Evolutionary conservation across 2,329 filamentous ascomycete species (phyloP), one percentile per base, ranked within the genome.

Genomic region (Microascus cirrosus): DNA sequence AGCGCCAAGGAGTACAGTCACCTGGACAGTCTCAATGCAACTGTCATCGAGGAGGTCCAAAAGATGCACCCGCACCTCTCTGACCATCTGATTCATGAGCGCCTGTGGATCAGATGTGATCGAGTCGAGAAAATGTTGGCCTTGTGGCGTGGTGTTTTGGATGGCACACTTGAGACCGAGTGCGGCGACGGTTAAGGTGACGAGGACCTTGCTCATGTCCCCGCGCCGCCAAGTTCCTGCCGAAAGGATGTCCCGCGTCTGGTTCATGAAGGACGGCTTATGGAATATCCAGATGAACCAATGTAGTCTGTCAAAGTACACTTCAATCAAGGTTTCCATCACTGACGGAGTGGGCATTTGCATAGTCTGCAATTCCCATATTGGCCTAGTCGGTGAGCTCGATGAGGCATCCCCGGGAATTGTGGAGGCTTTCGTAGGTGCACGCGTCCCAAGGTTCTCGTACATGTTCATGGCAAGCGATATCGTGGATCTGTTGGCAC

Each of bases 231-330:
- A 63, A n/a, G 54, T n/a, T 2, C 12, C 22, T n/a, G 54, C 35
- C 10, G 35, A 55, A 5, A 55, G 54, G 32, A 61, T 45, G n/a
- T 59, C 50, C 28, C 61, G 52, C 12, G 58, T 54, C 57, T 60
- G 58, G 15, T 25, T 28, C 32, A 60, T 39, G 28, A 63, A 61
- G 6, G 60, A 58, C 22, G 62, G 62, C 35, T 63, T 59, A 51
- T 63, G 62, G 15, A 63, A 59, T 39, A 63, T 59, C 36, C 60
- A 58, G 13, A 61, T 61, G 54, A 63, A 63, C 62, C 62, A 63
- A 50, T 63, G 60, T 53, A 63, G 28, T 54, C 59, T 60, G 52
- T 62, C 62, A 57, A 63, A 63, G 52, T 63, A 63, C 20, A 57
- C 59, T 10, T 59, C 61, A 18, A 62, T 54, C 55, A 62, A 52